Percentiles rank a stretch among this genome's conserved stretches.
phyloP scores from a whole-genome alignment of 495 filamentous ascomycete species.

The Polyplosphaeria fusca region DNA sequence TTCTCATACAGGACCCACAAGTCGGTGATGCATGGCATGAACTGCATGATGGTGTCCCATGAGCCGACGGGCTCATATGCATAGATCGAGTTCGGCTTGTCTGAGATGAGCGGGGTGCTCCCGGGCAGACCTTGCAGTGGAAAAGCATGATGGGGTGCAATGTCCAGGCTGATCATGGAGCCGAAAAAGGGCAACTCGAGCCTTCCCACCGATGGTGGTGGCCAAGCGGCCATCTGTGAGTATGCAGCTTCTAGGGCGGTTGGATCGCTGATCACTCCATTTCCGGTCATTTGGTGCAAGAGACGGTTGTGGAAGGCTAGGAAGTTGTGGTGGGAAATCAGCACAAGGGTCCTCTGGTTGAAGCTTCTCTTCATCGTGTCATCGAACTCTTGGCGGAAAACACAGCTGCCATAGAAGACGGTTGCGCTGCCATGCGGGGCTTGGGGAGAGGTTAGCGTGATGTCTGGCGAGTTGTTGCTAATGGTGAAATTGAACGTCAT shows the following conservation, averaged over 20 bases:
- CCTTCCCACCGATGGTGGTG: constrained; percentile 32
- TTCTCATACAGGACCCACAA: constrained; percentile 38
- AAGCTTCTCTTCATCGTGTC: constrained; percentile 37
- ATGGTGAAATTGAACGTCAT: constrained; percentile 39
- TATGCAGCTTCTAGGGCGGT: constrained; percentile 33
- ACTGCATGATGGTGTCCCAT: constrained; percentile 35
- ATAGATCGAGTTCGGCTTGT: constrained; percentile 26
- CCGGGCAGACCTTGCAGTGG: constrained; percentile 37
- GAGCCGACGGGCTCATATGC: constrained; percentile 37
- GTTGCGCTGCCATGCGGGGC: constrained; percentile 34
- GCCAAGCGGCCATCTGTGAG: constrained; percentile 35
- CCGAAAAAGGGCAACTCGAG: constrained; percentile 39
- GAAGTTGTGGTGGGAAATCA: constrained; percentile 38
- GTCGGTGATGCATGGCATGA: constrained; percentile 37
- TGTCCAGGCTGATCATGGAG: constrained; percentile 34
- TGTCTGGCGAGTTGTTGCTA: constrained; percentile 36
- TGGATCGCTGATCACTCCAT: constrained; percentile 33
- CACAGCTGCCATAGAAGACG: constrained; percentile 31
- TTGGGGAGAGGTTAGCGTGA: constrained; percentile 30
- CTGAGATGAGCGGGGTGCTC: constrained; percentile 16
- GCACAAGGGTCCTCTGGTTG: constrained; percentile 35
- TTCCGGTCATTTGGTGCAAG: constrained; percentile 33
- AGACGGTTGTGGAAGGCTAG: constrained; percentile 35
- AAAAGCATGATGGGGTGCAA: constrained; percentile 38
- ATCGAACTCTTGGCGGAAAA: constrained; percentile 41